Evolutionary conservation across 345 rosid genomes (phyloP).

Genomic region (Sonneratia alba): DNA sequence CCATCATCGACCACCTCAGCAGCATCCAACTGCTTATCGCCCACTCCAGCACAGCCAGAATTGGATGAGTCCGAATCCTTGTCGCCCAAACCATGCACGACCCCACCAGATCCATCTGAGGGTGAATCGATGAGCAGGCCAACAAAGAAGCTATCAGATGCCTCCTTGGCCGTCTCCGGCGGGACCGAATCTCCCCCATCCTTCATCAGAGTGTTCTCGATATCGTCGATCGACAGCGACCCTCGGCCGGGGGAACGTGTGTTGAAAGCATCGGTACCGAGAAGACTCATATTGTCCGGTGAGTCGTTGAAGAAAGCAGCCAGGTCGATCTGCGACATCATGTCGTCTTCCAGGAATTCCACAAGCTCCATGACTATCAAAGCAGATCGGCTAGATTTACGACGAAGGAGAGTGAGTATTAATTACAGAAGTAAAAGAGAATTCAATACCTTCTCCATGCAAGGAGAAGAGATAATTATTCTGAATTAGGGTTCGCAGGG

Average conservation of each 20-base stretch:
- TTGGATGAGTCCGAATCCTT: slow-evolving; percentile 17
- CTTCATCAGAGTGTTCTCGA: slow-evolving; percentile 42
- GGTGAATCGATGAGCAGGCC: slow-evolving; percentile 42
- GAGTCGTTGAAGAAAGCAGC: slow-evolving; percentile 15
- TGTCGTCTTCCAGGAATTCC: slow-evolving; percentile 13
- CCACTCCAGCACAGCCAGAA: background rate
- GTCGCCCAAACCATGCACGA: slow-evolving; percentile 16
- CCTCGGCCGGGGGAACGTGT: slow-evolving; percentile 22
- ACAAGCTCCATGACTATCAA: background rate
- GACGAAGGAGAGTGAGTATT: background rate
- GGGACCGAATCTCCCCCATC: slow-evolving; percentile 27
- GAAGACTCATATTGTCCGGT: slow-evolving; percentile 11
- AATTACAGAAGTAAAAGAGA: background rate
- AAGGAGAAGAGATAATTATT: background rate
- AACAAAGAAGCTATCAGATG: slow-evolving; percentile 27
- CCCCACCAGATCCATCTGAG: slow-evolving; percentile 12
- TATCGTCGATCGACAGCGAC: slow-evolving; percentile 30
- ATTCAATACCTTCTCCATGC: background rate
- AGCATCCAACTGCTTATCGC: background rate
- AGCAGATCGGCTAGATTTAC: background rate
- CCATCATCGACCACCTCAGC: slow-evolving; percentile 6
- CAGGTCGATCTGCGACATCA: slow-evolving; percentile 24
- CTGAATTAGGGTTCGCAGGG: background rate
- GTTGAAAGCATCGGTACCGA: background rate
- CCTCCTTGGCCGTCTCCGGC: slow-evolving; percentile 17